Evolutionary conservation across 306 rosid genomes (phyloP).

Genomic region (Trifolium subterraneum): DNA sequence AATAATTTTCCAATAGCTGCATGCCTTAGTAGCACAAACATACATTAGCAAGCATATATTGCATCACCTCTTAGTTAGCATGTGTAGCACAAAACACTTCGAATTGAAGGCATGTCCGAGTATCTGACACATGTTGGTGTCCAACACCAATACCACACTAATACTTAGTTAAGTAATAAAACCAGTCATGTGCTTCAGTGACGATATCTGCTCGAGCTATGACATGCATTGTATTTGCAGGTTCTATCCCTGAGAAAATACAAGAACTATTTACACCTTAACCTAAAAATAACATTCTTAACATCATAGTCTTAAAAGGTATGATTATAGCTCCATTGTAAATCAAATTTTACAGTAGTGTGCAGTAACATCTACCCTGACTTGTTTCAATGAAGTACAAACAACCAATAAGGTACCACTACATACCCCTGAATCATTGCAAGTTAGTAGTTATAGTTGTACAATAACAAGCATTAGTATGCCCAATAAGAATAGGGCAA

Average conservation of each 20-base stretch:
- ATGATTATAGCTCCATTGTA: constrained; percentile 32
- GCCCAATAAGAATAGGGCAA: constrained; percentile 31
- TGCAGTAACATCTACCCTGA: constrained; percentile 30
- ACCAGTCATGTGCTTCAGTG: background rate
- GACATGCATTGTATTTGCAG: background rate
- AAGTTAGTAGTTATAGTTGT: constrained; percentile 39
- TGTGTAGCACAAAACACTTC: background rate
- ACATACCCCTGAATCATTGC: constrained; percentile 29
- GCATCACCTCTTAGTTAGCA: background rate
- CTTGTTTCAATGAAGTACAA: constrained; percentile 33
- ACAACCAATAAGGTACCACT: constrained; percentile 18
- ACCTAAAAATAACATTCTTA: constrained; percentile 15
- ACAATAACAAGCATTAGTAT: constrained; percentile 37
- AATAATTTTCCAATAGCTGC: too few relatives aligned
- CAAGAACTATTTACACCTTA: background rate
- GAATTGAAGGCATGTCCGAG: background rate
- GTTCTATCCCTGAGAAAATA: background rate
- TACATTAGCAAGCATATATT: background rate
- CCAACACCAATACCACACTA: background rate
- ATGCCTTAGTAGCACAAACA: too few relatives aligned
- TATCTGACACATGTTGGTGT: too few relatives aligned
- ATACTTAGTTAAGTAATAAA: background rate
- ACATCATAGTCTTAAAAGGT: constrained; percentile 23
- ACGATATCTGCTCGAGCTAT: background rate
- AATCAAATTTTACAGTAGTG: constrained; percentile 36